phyloP scores from a whole-genome alignment of 2,329 filamentous ascomycete genomes.

The Nothophoma quercina region DNA sequence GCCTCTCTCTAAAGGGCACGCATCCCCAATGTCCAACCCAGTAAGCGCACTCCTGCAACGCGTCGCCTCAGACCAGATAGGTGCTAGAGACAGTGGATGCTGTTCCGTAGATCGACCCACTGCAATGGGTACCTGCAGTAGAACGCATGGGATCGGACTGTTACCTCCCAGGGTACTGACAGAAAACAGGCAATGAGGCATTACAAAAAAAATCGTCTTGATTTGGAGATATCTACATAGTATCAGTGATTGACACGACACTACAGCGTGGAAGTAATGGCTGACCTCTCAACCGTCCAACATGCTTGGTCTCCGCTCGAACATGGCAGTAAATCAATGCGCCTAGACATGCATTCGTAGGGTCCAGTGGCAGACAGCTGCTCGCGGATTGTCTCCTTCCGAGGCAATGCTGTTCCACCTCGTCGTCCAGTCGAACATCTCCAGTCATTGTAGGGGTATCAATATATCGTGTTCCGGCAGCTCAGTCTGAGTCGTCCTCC shows the following conservation, averaged over 20 bases:
- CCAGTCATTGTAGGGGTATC: neutral
- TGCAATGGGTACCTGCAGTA: conserved; percentile 12
- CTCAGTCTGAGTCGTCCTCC: conserved; percentile 41
- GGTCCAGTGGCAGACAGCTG: neutral
- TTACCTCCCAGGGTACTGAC: neutral
- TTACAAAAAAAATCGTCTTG: no score
- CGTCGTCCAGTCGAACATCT: neutral
- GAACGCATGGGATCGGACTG: neutral
- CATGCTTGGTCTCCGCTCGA: no score
- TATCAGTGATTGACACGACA: conserved; percentile 1
- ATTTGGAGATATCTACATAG: neutral
- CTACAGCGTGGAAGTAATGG: neutral
- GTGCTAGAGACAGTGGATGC: neutral
- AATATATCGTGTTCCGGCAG: neutral
- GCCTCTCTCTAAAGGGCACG: neutral
- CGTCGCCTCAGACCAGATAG: neutral
- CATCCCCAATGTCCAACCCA: neutral
- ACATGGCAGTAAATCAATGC: neutral
- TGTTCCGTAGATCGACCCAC: neutral
- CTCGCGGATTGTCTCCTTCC: neutral
- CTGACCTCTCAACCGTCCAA: conserved; percentile 5
- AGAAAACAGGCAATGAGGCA: no score
- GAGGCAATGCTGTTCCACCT: neutral
- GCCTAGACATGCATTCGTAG: neutral
- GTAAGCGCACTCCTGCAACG: neutral